Evolutionary conservation across 2,329 filamentous ascomycete genomes (phyloP).

Genomic region (Phoma herbarum): DNA sequence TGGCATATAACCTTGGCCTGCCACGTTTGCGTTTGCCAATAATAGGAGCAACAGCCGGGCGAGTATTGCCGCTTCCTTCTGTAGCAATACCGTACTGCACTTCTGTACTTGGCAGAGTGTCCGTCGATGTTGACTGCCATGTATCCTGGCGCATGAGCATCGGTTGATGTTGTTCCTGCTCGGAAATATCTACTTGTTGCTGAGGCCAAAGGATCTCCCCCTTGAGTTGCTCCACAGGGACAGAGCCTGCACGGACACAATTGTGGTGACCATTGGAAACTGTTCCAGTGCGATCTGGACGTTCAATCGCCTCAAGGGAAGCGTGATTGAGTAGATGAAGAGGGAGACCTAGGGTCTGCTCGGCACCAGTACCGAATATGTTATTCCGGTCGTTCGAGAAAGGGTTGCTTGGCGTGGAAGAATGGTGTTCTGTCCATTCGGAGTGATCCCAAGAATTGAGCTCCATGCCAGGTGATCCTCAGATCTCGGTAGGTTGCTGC

Average conservation of each 20-base stretch:
- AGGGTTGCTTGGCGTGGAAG: neutral
- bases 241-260: neutral
- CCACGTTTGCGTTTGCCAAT: neutral
- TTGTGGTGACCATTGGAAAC: neutral
- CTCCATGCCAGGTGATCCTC: neutral
- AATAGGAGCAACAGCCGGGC: neutral
- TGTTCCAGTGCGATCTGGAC: neutral
- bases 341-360: neutral
- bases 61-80: neutral
- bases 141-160: neutral
- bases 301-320: neutral
- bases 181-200: neutral
- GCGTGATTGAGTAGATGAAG: neutral
- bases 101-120: neutral
- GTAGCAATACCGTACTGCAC: neutral
- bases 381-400: neutral
- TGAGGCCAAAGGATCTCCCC: neutral
- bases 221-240: neutral
- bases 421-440: neutral
- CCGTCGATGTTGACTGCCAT: neutral
- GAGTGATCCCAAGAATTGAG: neutral
- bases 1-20: neutral
- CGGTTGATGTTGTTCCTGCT: neutral
- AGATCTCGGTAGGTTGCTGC: neutral
- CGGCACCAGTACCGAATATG: neutral